Conservation (phyloP, 192 early-diverging fungal genomes). For the Dissophora ornata region DNA sequence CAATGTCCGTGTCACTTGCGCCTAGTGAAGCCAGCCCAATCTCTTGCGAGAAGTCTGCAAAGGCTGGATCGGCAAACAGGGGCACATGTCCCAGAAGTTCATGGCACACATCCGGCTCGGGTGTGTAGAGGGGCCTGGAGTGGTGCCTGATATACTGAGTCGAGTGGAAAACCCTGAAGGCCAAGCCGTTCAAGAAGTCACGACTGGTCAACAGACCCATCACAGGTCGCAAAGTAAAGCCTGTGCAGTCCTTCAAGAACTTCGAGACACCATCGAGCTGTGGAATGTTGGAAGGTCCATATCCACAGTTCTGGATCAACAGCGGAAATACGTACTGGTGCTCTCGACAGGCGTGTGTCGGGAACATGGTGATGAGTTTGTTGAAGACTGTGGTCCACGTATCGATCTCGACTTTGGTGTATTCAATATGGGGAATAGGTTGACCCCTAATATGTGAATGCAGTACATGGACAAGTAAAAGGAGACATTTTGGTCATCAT, state of each 20-base stretch:
- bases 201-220: conserved; percentile 92
- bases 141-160: conserved; percentile 98
- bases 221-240: conserved; percentile 93
- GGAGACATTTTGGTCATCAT: too few relatives aligned
- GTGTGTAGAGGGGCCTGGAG: conserved; percentile 91
- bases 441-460: conserved; percentile 64
- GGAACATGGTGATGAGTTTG: conserved; percentile 79
- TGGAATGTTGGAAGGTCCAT: conserved; percentile 83
- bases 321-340: conserved; percentile 90
- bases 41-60: conserved; percentile 94
- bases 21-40: conserved; percentile 94
- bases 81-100: conserved; percentile 93
- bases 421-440: conserved; percentile 82
- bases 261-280: conserved; percentile 89
- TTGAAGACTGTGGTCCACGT: conserved; percentile 89
- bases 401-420: conserved; percentile 80
- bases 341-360: conserved; percentile 91
- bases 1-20: conserved; percentile 88
- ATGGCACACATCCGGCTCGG: conserved; percentile 95
- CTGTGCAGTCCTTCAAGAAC: conserved; percentile 94
- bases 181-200: conserved; percentile 95
- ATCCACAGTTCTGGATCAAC: conserved; percentile 91
- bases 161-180: conserved; percentile 95
- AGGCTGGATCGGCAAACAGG: conserved; percentile 83
- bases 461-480: neutral